Base-by-base conservation (phyloP, 2,329 filamentous ascomycete genomes). In the Nothopassalora personata region DNA sequence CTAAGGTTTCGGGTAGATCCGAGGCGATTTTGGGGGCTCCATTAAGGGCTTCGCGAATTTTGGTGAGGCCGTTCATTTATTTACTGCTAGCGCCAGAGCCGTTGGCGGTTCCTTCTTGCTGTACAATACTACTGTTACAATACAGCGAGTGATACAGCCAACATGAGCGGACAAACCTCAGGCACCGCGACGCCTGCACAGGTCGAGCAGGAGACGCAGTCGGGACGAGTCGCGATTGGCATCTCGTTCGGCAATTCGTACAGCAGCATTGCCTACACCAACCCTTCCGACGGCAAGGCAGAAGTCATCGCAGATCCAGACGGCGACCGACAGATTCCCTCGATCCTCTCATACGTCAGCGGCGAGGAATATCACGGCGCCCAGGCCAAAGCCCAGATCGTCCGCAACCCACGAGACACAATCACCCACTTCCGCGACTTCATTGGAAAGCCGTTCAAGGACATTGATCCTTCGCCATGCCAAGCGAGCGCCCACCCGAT, bases 291-390 rank as follows among this genome's bases (percentile, higher is more conserved):
- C 72, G 93, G 95, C 77, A 96, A 95, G 81, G 88, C 91, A 65
- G 91, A 97, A 75, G 93, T 99, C 65, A 97, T 99, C 79, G 94
- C 94, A 72, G 97, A 99, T 79, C 94, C 97, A 80, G 94, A 97
- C 73, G 94, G 94, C 82, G 94, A 99, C 78, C 92, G 94, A 76
- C 93, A 97, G 77, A 99, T 99, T 66, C 94, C 94, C 66, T 90
- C 91, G 47, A 86, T 95, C 68, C 81, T 99, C 69, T 97, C 94
- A 39, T 99, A 99, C 75, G 88, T 96, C 71, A 88, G 92, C 57
- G 94, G 92, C 66, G 94, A 99, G 73, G 93, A 99, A 79, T 97
- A 96, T 78, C 92, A 95, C 72, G 94, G 94, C 71, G 87, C 89
- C 66, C 93, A 99, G 79, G 94, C 93, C 71, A 99, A 97, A 83